Base-by-base conservation (phyloP, 2,329 filamentous ascomycete genomes). In the Apiospora pterosperma region DNA sequence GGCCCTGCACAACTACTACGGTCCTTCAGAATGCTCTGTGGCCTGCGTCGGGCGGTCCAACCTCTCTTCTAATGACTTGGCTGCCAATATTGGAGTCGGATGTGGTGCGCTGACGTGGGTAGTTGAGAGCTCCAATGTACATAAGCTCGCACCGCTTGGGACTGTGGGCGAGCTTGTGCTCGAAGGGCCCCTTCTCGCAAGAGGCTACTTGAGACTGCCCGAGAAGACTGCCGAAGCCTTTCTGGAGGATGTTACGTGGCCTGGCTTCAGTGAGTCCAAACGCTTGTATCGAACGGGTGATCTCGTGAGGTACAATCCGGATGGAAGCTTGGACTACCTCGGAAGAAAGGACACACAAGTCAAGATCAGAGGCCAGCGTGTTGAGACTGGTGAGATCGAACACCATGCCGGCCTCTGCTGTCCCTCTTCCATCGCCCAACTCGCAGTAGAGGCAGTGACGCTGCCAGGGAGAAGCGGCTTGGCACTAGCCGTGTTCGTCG, bases 351-450 rank as follows among this genome's bases (percentile, higher is more conserved):
- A 85, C 68, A 73, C 71, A 0, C 77, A 77, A 1, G 76, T 84
- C 48, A 85, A 85, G 69, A 71, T 85, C 12, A 76, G 79, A 36
- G 85, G 85, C 52, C 83, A 77, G 61, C 68, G 81, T 65, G 75
- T 82, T 64, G 85, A 80, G 72, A 72, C 80, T 62, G 80, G 76
- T 16, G 81, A 79, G 69, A 80, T 79, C 59, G 83, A 78, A 41
- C 60, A 62, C 31, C 41, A 62, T 12, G 36, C 39, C 38, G 36
- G 21, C 21, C 59, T 64, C n/a, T 48, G 58, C 23, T 38, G 39
- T 16, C 58, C 63, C 1, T 41, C 59, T 8, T 58, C 36, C 8
- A 36, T 55, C 41, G 28, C 31, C 12, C 63, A 64, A 19, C 23
- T 64, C 36, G 63, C 63, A 5, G 59, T 64, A 11, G 63, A 64